A percentile compares a stretch with the other conserved stretches of the same genome.
Conservation (phyloP, 2,329 filamentous ascomycete species). For the Fusarium virguliforme region DNA sequence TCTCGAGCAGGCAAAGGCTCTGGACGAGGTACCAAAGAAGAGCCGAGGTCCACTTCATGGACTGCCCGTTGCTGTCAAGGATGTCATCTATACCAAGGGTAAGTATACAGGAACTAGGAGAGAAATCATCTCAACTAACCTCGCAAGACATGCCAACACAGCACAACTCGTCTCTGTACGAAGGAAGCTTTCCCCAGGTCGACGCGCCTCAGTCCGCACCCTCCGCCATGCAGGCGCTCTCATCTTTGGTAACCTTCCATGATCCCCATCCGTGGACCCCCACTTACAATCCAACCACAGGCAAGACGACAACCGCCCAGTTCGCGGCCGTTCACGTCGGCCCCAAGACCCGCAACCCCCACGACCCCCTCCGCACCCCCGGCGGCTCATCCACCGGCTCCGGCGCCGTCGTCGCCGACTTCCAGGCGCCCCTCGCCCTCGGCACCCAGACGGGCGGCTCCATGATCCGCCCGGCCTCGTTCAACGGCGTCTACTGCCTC, state of each 20-base stretch:
- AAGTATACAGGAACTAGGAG: background rate
- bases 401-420: constrained; percentile 76
- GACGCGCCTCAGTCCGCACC: constrained; percentile 70
- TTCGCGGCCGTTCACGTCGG: constrained; percentile 72
- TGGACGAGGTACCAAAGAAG: constrained; percentile 66
- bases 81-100: constrained; percentile 73
- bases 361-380: constrained; percentile 75
- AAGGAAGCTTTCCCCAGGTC: constrained; percentile 60
- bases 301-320: constrained; percentile 70
- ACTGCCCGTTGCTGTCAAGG: constrained; percentile 72
- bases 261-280: no score
- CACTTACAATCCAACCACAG: constrained; percentile 21
- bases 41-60: constrained; percentile 72
- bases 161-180: constrained; percentile 71
- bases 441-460: constrained; percentile 79
- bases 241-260: constrained; percentile 60
- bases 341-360: constrained; percentile 73
- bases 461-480: constrained; percentile 75
- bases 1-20: constrained; percentile 63
- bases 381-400: constrained; percentile 80
- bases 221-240: constrained; percentile 71
- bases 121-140: constrained; percentile 10
- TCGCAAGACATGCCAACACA: constrained; percentile 70
- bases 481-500: constrained; percentile 76
- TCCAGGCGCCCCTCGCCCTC: constrained; percentile 73